A percentile compares a stretch with the other conserved stretches of the same genome.
phyloP scores from a whole-genome alignment of 2,329 filamentous ascomycete species.

The Penicillium hesseltinei region DNA sequence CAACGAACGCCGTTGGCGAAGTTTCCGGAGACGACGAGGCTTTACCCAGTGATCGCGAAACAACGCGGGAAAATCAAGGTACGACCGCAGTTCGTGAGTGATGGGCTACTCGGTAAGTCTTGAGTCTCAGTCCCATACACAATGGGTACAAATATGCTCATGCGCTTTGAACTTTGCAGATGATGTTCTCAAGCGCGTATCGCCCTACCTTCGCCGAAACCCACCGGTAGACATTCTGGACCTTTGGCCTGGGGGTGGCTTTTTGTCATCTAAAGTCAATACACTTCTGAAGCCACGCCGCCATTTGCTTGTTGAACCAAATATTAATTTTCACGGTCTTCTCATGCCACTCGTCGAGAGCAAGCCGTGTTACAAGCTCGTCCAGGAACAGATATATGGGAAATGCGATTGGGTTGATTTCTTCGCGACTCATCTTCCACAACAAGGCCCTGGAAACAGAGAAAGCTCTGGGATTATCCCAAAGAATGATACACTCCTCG shows the following conservation, averaged over 20 bases:
- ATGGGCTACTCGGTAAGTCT: constrained; percentile 36
- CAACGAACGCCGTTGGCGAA: constrained; percentile 8
- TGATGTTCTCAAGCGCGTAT: constrained; percentile 68
- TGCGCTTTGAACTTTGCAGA: constrained; percentile 45
- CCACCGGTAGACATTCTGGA: constrained; percentile 82
- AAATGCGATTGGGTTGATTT: constrained; percentile 53
- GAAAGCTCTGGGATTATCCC: constrained; percentile 43
- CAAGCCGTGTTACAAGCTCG: constrained; percentile 49
- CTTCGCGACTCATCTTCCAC: constrained; percentile 45
- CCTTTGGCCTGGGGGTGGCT: constrained; percentile 73
- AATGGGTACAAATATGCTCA: neutral
- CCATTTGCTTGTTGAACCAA: constrained; percentile 79
- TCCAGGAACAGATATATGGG: constrained; percentile 56
- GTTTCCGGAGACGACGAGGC: constrained; percentile 23
- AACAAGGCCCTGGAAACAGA: constrained; percentile 50
- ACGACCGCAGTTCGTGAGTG: constrained; percentile 30
- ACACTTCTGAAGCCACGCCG: constrained; percentile 71
- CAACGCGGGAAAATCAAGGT: neutral
- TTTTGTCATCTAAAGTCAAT: constrained; percentile 78
- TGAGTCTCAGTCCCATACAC: too few species aligned
- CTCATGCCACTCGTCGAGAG: constrained; percentile 58
- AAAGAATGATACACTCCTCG: constrained; percentile 70
- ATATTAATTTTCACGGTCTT: constrained; percentile 53
- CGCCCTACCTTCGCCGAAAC: constrained; percentile 65
- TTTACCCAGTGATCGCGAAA: constrained; percentile 2